Evolutionary conservation across 257 asterid genomes (phyloP).

Genomic region (Apocynum venetum): DNA sequence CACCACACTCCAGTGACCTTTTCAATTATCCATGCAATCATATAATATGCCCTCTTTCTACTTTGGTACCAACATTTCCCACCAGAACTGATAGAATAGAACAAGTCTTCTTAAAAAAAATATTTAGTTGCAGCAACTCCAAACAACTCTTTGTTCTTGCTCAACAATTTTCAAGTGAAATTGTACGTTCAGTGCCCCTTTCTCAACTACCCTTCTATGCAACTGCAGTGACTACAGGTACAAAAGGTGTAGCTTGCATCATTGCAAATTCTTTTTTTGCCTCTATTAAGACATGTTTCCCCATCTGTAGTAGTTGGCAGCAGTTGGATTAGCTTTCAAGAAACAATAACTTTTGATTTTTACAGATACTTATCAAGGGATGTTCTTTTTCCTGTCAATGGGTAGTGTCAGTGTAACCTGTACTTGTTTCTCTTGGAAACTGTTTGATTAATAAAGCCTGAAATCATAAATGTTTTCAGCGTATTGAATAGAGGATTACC

Average conservation of each 20-base stretch:
- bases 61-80: not conserved
- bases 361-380: not conserved
- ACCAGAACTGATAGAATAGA: not conserved
- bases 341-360: not conserved
- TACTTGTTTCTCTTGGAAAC: not conserved
- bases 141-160: constrained; percentile 35
- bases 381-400: not conserved
- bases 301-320: not conserved
- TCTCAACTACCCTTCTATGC: constrained; percentile 1
- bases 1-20: not conserved
- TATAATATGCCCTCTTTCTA: not conserved
- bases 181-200: constrained; percentile 1
- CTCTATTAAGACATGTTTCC: not conserved
- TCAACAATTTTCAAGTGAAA: constrained; percentile 17
- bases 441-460: not conserved
- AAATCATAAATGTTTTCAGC: not conserved
- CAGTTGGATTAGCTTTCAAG: not conserved
- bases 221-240: not conserved
- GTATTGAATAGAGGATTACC: not conserved
- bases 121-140: constrained; percentile 42
- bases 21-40: not conserved
- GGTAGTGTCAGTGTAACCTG: not conserved
- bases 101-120: constrained; percentile 3
- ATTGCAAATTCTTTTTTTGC: not conserved
- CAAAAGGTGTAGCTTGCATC: not conserved